A percentile compares a stretch with the other conserved stretches of the same genome.
phyloP scores from a whole-genome alignment of 179 eudicot genomes.

The Camellia oleifera region DNA sequence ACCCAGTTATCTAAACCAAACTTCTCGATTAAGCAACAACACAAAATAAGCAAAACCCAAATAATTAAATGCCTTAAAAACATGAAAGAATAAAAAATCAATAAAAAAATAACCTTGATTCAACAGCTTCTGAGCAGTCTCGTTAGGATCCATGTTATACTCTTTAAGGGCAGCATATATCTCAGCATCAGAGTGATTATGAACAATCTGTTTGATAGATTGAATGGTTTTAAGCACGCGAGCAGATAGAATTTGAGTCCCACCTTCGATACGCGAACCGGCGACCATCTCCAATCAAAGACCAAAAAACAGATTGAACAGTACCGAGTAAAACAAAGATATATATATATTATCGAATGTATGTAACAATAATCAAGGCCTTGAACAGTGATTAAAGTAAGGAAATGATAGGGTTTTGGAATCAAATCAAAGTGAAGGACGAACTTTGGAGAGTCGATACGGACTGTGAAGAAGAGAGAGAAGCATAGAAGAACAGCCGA shows the following conservation, averaged over 20 bases:
- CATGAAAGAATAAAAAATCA: background rate
- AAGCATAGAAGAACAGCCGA: conserved; percentile 29
- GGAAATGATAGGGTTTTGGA: background rate
- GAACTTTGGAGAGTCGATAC: conserved; percentile 5
- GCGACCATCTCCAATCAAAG: conserved; percentile 44
- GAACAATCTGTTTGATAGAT: conserved; percentile 62
- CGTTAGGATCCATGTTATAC: conserved; percentile 71
- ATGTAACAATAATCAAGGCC: background rate
- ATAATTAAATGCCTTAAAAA: background rate
- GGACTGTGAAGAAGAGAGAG: background rate
- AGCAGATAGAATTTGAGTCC: conserved; percentile 45
- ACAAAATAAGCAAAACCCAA: background rate
- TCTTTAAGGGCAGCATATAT: conserved; percentile 68
- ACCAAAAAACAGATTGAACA: conserved; percentile 7
- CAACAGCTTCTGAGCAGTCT: conserved; percentile 62
- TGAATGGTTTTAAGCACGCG: conserved; percentile 51
- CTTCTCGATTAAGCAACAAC: background rate
- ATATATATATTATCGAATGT: conserved; percentile 21
- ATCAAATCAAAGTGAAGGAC: conserved; percentile 5
- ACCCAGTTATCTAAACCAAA: background rate
- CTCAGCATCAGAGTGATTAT: conserved; percentile 71
- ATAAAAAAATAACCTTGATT: conserved; percentile 52
- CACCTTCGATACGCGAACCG: conserved; percentile 44
- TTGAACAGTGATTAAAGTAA: background rate
- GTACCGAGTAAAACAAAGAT: conserved; percentile 15